Evolutionary conservation across 1,284 basidiomycete species (phyloP).

Genomic region (Sparassis latifolia): DNA sequence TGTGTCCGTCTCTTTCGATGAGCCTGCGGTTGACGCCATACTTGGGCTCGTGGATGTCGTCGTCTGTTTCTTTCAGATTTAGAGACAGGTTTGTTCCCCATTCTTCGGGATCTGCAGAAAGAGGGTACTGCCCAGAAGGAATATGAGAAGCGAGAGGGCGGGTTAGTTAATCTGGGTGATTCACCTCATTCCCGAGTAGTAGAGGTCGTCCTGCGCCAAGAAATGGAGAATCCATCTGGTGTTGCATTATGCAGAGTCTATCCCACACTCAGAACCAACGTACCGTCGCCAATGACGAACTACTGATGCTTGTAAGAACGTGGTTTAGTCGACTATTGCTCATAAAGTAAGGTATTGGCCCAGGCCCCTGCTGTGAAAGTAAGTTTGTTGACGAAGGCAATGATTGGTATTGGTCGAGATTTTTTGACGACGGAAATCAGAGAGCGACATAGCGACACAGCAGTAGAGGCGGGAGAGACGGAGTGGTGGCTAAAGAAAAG

Average conservation of each 20-base stretch:
- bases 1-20: slow-evolving; percentile 19
- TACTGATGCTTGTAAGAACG: too few species aligned
- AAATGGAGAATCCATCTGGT: slow-evolving; percentile 23
- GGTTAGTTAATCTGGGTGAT: slow-evolving; percentile 1
- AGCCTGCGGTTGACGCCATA: slow-evolving; percentile 1
- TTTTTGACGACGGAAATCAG: slow-evolving; percentile 3
- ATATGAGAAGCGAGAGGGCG: neutral
- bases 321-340: too few species aligned
- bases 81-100: slow-evolving; percentile 25
- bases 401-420: slow-evolving; percentile 5
- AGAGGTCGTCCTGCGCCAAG: slow-evolving; percentile 21
- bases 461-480: slow-evolving; percentile 1
- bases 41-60: slow-evolving; percentile 27
- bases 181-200: slow-evolving; percentile 22
- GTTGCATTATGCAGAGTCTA: neutral
- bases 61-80: slow-evolving; percentile 28
- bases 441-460: slow-evolving; percentile 6
- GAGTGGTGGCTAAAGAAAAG: neutral
- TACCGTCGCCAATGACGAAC: too few species aligned
- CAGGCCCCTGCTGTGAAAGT: too few species aligned
- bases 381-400: slow-evolving; percentile 3
- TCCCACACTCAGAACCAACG: neutral
- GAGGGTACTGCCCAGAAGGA: slow-evolving; percentile 7
- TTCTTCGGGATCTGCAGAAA: slow-evolving; percentile 23
- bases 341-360: too few species aligned